Base-by-base conservation (phyloP, 345 rosid species). In the Gossypium turneri region DNA sequence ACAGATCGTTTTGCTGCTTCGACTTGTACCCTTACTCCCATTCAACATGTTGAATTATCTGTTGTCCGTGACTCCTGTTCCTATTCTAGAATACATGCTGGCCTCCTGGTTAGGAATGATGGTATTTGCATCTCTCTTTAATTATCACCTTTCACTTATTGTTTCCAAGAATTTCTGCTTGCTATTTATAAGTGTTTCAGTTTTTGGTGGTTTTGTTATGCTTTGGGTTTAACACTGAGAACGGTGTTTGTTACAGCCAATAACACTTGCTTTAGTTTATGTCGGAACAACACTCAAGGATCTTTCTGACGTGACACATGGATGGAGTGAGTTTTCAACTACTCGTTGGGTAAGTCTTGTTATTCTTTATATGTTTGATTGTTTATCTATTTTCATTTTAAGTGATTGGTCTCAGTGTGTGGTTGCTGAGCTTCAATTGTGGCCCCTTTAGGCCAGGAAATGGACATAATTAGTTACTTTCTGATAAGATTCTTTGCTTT, bases 21-120 rank as follows among this genome's bases (percentile, higher is more conserved):
- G 99, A 77, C 97, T 95, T 69, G 99, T 94, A 84, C 99, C 99
- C 43, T 80, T 95, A 74, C 92, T 95, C 59, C 99, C 99, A 2
- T 95, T 95, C 81, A 93, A 86, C 86, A 90, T 95, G 89, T 80
- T 95, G 88, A 95, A 95, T 84, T 95, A 95, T 90, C 90, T 95
- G 67, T 84, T 95, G 70, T 95, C 99, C 10, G 92, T 95, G 62
- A 95, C 99, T 47, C 97, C 99, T 27, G 90, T 95, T 66, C 74
- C 91, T 12, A 38, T 91, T 25, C 91, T 84, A 19, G 88, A 88
- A 73, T 95, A 95, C 86, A 86, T 90, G 86, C 91, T 95, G 84
- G 96, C 97, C 73, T 91, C 99, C 74, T 95, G 99, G 99, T 59
- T 95, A 79, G 99, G 99, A 79, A 95, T 95, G 99, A 91, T 93